Conservation (phyloP, 225 moss, liverwort and hornwort genomes). For the Physcomitrium patens region DNA sequence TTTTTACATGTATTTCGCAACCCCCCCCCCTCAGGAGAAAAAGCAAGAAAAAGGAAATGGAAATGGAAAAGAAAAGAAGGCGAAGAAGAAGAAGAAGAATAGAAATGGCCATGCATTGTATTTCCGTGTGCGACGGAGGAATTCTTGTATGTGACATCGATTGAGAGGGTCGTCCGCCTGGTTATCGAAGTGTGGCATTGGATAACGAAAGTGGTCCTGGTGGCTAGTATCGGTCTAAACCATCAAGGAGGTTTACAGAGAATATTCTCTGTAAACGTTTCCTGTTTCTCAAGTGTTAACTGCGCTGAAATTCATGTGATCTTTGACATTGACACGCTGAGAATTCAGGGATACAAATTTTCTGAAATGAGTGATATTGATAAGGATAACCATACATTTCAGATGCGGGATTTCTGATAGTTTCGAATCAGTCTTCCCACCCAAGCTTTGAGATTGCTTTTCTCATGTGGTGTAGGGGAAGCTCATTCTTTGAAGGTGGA, state of each 20-base stretch:
- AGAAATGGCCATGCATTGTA: not conserved
- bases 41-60: no score
- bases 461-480: constrained; percentile 62
- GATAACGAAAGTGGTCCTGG: not conserved
- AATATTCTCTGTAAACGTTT: not conserved
- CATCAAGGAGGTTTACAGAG: not conserved
- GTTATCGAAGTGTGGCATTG: constrained; percentile 1
- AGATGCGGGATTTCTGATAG: not conserved
- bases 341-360: not conserved
- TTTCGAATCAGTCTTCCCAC: not conserved
- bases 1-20: no score
- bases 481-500: constrained; percentile 95
- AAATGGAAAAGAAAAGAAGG: no score
- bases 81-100: no score
- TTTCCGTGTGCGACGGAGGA: not conserved
- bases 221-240: not conserved
- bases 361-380: not conserved
- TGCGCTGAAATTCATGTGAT: no score
- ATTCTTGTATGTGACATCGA: not conserved
- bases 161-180: not conserved
- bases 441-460: constrained; percentile 20
- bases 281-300: not conserved
- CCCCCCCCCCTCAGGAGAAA: no score
- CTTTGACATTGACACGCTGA: not conserved
- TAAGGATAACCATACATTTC: constrained; percentile 1